Evolutionary conservation across 768 basidiomycete species (phyloP), one percentile per base, ranked within the genome.

Genomic region (Daedaleopsis sinensis): DNA sequence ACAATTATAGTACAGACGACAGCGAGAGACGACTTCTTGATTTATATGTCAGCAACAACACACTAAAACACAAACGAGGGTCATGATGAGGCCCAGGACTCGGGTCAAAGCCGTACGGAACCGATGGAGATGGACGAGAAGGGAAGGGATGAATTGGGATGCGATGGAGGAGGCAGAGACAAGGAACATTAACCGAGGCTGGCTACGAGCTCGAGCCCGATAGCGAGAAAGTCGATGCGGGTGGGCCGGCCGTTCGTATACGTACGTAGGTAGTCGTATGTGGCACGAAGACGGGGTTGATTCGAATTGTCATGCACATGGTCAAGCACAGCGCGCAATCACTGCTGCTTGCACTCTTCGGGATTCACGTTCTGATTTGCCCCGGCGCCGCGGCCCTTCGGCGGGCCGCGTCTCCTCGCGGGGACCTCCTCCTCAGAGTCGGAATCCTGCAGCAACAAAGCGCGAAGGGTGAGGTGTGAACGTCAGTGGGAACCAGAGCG

Each of bases 261-360:
- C 18, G 51, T 12, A 52, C 11, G 19, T 23, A 35, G 10, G 18
- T n/a, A 24, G 37, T 38, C 39, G 47, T 24, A 46, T 46, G 44
- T 2, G 3, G 4, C 7, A 32, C 27, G 27, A 32, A 32, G 27
- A 32, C 27, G 27, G 27, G 27, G 27, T 32, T 32, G 27, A 3
- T 32, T 32, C 27, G 27, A 7, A 32, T 32, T 32, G 27, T 32
- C 27, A 32, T 32, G 9, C 44, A 46, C 9, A 10, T n/a, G 44
- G 44, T 16, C 44, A 46, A 8, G 35, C 32, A 24, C 39, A 21
- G 16, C 8, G 27, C 13, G 44, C 18, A 21, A 54, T 76, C 77
- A 95, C 88, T 95, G 93, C 73, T 94, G 90, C 80, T 94, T 93
- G 83, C 94, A 96, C 74, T 96, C 94, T 71, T 93, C 89, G 1